Percentiles rank a stretch among this genome's conserved stretches.
Conservation (phyloP, 2,329 filamentous ascomycete species). For the Sclerotinia glacialis region DNA sequence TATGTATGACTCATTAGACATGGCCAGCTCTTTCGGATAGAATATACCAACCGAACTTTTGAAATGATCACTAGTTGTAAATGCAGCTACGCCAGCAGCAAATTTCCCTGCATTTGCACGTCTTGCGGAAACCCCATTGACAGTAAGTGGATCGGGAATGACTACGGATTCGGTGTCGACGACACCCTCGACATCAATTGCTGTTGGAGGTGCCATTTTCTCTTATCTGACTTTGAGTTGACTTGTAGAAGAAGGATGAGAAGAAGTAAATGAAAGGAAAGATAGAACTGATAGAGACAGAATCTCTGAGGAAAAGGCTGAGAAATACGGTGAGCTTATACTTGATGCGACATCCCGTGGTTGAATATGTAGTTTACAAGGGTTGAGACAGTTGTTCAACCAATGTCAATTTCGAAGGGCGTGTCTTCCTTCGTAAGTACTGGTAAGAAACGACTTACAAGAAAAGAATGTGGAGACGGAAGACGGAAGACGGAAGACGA, state of each 20-base stretch:
- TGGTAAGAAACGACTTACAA: slow-evolving; percentile 10
- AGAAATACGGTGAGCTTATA: slow-evolving; percentile 12
- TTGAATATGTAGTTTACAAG: slow-evolving; percentile 18
- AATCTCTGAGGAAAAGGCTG: not conserved
- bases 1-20: slow-evolving; percentile 44
- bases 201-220: slow-evolving; percentile 45
- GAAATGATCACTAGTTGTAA: slow-evolving; percentile 77
- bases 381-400: slow-evolving; percentile 19
- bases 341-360: slow-evolving; percentile 13
- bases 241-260: not conserved
- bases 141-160: slow-evolving; percentile 48
- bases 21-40: not conserved
- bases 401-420: slow-evolving; percentile 18
- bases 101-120: slow-evolving; percentile 70
- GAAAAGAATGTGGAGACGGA: slow-evolving; percentile 7
- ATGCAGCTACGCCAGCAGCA: slow-evolving; percentile 72
- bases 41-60: slow-evolving; percentile 61
- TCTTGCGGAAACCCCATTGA: slow-evolving; percentile 64
- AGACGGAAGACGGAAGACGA: not conserved
- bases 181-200: slow-evolving; percentile 40
- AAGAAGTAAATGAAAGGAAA: slow-evolving; percentile 10
- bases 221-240: not conserved
- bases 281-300: not conserved
- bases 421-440: not conserved
- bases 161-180: slow-evolving; percentile 44